Conservation (phyloP, 106 monocot species). For the Apostasia shenzhenica region DNA sequence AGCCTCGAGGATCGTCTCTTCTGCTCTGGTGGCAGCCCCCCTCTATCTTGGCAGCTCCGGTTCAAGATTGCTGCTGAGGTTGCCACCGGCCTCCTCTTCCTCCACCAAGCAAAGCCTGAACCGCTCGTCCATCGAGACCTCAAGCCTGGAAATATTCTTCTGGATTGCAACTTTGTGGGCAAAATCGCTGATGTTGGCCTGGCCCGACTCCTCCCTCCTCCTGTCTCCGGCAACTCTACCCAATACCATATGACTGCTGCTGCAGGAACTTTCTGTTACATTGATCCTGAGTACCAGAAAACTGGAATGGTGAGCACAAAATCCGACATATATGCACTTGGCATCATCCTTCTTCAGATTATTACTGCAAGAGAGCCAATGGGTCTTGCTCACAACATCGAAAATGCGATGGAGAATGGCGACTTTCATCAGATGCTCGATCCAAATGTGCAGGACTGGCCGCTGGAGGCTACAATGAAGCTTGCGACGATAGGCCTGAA, state of each 20-base stretch:
- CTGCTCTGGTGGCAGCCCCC: constrained; percentile 17
- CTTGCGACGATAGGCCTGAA: constrained; percentile 36
- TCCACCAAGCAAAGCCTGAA: constrained; percentile 64
- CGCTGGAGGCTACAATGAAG: constrained; percentile 29
- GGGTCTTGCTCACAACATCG: constrained; percentile 39
- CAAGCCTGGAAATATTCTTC: constrained; percentile 62
- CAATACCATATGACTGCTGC: constrained; percentile 48
- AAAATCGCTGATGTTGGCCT: constrained; percentile 68
- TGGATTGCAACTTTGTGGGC: constrained; percentile 49
- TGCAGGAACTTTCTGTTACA: constrained; percentile 67
- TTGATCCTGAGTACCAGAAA: constrained; percentile 74
- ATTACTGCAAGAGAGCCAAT: constrained; percentile 42
- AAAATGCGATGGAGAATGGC: constrained; percentile 30
- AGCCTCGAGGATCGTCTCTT: constrained; percentile 64
- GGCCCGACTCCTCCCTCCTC: constrained; percentile 37
- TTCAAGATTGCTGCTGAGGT: constrained; percentile 63
- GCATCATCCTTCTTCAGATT: constrained; percentile 55
- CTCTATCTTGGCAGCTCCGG: constrained; percentile 49
- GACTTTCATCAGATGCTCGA: constrained; percentile 32
- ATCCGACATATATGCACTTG: constrained; percentile 59
- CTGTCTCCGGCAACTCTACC: constrained; percentile 12
- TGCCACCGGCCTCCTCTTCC: constrained; percentile 47
- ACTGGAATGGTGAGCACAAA: constrained; percentile 52
- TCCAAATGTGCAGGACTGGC: constrained; percentile 37
- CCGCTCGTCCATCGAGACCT: constrained; percentile 65